Conservation (phyloP, 345 rosid genomes). For the Bretschneidera sinensis region DNA sequence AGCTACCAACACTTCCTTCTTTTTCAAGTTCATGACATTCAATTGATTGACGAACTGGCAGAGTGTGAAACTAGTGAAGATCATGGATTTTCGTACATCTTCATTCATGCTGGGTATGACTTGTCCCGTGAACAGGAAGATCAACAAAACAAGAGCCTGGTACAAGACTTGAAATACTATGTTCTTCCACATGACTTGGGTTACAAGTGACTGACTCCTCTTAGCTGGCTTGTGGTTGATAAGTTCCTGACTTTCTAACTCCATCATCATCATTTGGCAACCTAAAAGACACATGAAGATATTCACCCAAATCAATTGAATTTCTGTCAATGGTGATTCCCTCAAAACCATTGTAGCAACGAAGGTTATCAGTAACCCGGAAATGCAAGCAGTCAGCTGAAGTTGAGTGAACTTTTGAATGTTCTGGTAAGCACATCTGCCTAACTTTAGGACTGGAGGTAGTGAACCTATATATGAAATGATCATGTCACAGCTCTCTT, state of each 20-base stretch:
- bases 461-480: constrained; percentile 5
- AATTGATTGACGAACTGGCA: constrained; percentile 25
- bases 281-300: constrained; percentile 11
- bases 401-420: constrained; percentile 24
- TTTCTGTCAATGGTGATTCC: constrained; percentile 18
- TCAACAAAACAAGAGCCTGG: constrained; percentile 13
- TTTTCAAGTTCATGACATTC: constrained; percentile 5
- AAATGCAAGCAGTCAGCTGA: constrained; percentile 18
- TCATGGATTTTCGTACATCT: constrained; percentile 8
- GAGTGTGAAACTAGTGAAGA: constrained; percentile 19
- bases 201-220: constrained; percentile 11
- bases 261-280: constrained; percentile 19
- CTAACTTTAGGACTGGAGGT: background rate
- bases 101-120: constrained; percentile 4
- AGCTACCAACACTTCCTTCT: constrained; percentile 1
- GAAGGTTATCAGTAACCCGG: constrained; percentile 21
- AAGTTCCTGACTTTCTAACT: constrained; percentile 4
- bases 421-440: constrained; percentile 22
- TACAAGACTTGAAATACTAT: constrained; percentile 14
- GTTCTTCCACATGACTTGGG: constrained; percentile 11
- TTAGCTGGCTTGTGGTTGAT: background rate
- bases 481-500: constrained; percentile 17
- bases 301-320: constrained; percentile 23
- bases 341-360: constrained; percentile 9
- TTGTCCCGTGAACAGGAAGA: constrained; percentile 11